Evolutionary conservation across 2,329 filamentous ascomycete genomes (phyloP).

Genomic region (Parastagonospora nodorum): DNA sequence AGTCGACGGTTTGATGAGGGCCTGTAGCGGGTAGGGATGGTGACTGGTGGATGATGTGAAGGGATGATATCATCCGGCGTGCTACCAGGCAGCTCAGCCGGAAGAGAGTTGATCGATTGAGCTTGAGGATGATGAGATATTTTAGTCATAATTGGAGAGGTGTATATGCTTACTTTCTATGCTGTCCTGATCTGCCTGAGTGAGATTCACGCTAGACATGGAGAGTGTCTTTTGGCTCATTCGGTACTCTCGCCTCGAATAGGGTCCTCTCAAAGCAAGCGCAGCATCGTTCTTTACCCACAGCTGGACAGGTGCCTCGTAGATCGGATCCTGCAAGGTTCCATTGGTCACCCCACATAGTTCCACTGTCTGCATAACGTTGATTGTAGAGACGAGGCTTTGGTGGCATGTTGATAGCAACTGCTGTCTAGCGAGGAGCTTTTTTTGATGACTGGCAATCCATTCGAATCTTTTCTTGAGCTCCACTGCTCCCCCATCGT

Average conservation of each 20-base stretch:
- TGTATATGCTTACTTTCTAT: slow-evolving; percentile 17
- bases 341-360: slow-evolving; percentile 16
- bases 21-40: not conserved
- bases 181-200: slow-evolving; percentile 15
- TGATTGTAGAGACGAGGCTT: slow-evolving; percentile 31
- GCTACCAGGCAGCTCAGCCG: slow-evolving; percentile 35
- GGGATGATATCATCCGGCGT: slow-evolving; percentile 27
- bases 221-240: slow-evolving; percentile 27
- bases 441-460: slow-evolving; percentile 34
- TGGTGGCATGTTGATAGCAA: slow-evolving; percentile 31
- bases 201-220: slow-evolving; percentile 25
- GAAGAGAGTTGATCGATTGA: slow-evolving; percentile 18
- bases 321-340: slow-evolving; percentile 17
- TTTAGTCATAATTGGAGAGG: not conserved
- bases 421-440: slow-evolving; percentile 24
- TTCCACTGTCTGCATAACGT: slow-evolving; percentile 35
- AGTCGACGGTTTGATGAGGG: not conserved
- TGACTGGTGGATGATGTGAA: not conserved
- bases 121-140: slow-evolving; percentile 14
- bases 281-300: slow-evolving; percentile 20
- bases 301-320: slow-evolving; percentile 26
- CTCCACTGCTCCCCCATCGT: slow-evolving; percentile 24
- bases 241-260: slow-evolving; percentile 29
- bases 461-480: slow-evolving; percentile 38
- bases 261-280: slow-evolving; percentile 24